Evolutionary conservation across 163 green algal genomes (phyloP).

Genomic region (Picocystis sp.): DNA sequence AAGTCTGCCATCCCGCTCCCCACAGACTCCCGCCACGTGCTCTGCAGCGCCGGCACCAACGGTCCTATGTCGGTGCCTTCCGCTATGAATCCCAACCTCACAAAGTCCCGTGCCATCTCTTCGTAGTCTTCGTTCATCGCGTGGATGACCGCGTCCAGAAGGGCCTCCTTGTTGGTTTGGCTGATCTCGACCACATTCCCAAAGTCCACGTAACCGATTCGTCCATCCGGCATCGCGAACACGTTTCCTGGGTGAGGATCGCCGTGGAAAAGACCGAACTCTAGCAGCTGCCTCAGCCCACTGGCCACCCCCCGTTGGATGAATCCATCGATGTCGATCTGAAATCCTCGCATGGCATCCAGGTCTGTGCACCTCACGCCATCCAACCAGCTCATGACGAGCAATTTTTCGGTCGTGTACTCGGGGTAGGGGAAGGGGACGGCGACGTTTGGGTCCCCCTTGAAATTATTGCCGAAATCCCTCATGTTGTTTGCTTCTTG

Average conservation of each 20-base stretch:
- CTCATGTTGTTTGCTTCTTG: no score
- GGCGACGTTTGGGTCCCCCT: no score
- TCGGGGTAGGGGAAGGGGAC: not conserved
- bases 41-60: conserved; percentile 2
- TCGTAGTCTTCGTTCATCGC: conserved; percentile 18
- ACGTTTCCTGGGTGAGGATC: conserved; percentile 44
- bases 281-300: conserved; percentile 39
- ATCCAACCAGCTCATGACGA: no score
- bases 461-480: no score
- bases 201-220: conserved; percentile 18
- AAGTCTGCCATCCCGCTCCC: conserved; percentile 6
- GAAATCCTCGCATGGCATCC: conserved; percentile 3
- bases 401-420: no score
- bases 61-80: conserved; percentile 3
- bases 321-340: not conserved
- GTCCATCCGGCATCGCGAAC: conserved; percentile 5
- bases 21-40: conserved; percentile 5
- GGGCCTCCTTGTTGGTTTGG: conserved; percentile 9
- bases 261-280: conserved; percentile 79
- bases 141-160: conserved; percentile 15
- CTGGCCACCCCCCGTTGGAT: conserved; percentile 6
- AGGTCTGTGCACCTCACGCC: conserved; percentile 4
- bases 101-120: conserved; percentile 3
- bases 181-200: conserved; percentile 16
- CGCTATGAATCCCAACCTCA: conserved; percentile 10